These are phyloP conservation scores for Coniosporium tulheliwenetii DNA, from an alignment of 2,329 filamentous ascomycete species.

Conservation along the genomic window DNA sequence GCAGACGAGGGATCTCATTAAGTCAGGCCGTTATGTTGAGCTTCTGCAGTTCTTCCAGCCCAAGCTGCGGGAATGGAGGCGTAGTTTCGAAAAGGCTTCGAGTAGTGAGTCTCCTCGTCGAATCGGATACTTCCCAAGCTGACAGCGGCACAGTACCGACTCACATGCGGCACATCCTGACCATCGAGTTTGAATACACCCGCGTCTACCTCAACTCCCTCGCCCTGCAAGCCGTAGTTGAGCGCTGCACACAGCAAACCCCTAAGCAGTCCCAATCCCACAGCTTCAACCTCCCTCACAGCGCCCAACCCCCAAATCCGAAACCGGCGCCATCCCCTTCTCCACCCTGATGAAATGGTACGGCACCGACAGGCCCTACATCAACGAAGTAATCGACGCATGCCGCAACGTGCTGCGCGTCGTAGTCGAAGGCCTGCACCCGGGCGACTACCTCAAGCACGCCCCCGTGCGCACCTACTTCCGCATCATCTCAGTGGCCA, in stretches of 20 bases:
- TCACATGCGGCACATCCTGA: conserved; percentile 58
- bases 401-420: conserved; percentile 61
- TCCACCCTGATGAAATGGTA: conserved; percentile 33
- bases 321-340: conserved; percentile 26
- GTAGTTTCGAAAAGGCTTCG: conserved; percentile 62
- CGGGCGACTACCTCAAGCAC: conserved; percentile 63
- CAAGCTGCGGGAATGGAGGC: conserved; percentile 62
- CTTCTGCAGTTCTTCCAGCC: conserved; percentile 70
- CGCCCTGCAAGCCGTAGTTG: conserved; percentile 85
- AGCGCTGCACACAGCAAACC: conserved; percentile 71
- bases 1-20: conserved; percentile 77
- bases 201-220: conserved; percentile 90
- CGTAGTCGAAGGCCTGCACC: conserved; percentile 61
- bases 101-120: conserved; percentile 19
- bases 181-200: conserved; percentile 91
- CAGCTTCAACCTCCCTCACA: conserved; percentile 9
- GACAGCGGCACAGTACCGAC: conserved; percentile 28
- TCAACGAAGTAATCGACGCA: conserved; percentile 59
- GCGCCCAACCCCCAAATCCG: conserved; percentile 16
- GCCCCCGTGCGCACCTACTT: conserved; percentile 75
- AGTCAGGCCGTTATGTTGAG: conserved; percentile 68
- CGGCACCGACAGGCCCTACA: conserved; percentile 44
- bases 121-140: background rate
- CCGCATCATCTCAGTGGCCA: conserved; percentile 70
- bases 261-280: conserved; percentile 15